phyloP scores from a whole-genome alignment of 2,329 filamentous ascomycete species.

The Venturia asperata region DNA sequence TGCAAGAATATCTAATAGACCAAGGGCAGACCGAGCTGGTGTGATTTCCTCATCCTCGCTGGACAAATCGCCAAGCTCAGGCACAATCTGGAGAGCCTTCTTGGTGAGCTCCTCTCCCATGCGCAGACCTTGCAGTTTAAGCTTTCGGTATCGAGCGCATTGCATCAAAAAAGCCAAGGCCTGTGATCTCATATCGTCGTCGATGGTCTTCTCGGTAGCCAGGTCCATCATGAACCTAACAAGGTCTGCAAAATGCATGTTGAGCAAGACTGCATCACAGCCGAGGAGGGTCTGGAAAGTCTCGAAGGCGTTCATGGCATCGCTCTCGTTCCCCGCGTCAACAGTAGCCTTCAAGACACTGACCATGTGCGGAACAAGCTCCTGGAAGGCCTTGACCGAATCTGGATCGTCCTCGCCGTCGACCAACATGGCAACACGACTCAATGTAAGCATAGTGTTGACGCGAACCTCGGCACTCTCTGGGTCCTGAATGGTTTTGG shows the following conservation, averaged over 20 bases:
- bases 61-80: constrained; percentile 71
- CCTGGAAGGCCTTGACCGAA: constrained; percentile 67
- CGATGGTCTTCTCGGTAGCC: constrained; percentile 64
- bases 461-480: constrained; percentile 88
- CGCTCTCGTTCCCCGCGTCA: constrained; percentile 73
- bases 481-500: constrained; percentile 79
- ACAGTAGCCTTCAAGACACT: constrained; percentile 80
- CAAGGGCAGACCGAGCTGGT: constrained; percentile 75
- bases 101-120: constrained; percentile 81
- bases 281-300: constrained; percentile 93
- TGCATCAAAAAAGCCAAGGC: constrained; percentile 92
- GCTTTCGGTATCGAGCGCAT: constrained; percentile 81
- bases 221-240: constrained; percentile 92
- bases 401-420: constrained; percentile 78
- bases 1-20: constrained; percentile 81
- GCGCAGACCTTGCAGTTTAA: constrained; percentile 88
- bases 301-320: constrained; percentile 84
- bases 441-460: constrained; percentile 87
- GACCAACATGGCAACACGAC: constrained; percentile 78
- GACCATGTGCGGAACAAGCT: constrained; percentile 80
- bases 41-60: constrained; percentile 76
- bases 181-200: constrained; percentile 82
- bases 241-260: constrained; percentile 80
- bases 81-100: constrained; percentile 81
- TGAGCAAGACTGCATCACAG: constrained; percentile 78